A percentile compares a stretch with the other conserved stretches of the same genome.
These are phyloP conservation scores for Auricularia sp. DNA, from an alignment of 768 basidiomycete genomes.

Conservation along the genomic window DNA sequence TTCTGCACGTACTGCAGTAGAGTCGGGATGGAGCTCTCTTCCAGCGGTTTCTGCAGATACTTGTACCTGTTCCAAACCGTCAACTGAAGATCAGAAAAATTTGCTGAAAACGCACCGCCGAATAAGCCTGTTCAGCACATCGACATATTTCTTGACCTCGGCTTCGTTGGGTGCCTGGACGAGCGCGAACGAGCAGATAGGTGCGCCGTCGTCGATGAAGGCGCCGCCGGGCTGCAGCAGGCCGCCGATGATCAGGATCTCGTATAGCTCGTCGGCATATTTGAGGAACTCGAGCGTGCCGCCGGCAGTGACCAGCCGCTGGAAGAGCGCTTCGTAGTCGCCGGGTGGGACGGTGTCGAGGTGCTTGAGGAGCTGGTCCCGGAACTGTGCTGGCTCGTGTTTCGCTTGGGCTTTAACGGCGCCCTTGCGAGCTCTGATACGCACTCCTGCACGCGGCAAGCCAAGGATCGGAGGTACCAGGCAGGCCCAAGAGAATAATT, in stretches of 20 bases:
- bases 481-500: too few species aligned
- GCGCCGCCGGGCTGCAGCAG: conserved; percentile 93
- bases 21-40: conserved; percentile 69
- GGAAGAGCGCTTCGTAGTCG: conserved; percentile 75
- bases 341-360: conserved; percentile 69
- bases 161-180: conserved; percentile 72
- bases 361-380: conserved; percentile 87
- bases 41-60: conserved; percentile 96
- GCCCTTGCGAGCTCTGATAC: conserved; percentile 88
- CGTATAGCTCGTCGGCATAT: conserved; percentile 94
- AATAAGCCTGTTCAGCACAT: conserved; percentile 92
- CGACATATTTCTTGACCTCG: conserved; percentile 81
- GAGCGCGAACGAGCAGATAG: conserved; percentile 80
- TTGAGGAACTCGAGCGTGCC: conserved; percentile 90
- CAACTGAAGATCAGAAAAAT: conserved; percentile 2
- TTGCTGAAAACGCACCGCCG: conserved; percentile 49
- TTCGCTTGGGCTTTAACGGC: conserved; percentile 87
- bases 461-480: background rate
- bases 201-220: conserved; percentile 80
- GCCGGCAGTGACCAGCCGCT: conserved; percentile 86
- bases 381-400: conserved; percentile 89
- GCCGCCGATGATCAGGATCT: conserved; percentile 90
- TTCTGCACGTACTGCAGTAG: conserved; percentile 85
- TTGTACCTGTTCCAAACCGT: conserved; percentile 62
- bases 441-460: conserved; percentile 33